These are phyloP conservation scores for Penicillium sp. DNA, from an alignment of 2,329 filamentous ascomycete genomes.

Conservation along the genomic window DNA sequence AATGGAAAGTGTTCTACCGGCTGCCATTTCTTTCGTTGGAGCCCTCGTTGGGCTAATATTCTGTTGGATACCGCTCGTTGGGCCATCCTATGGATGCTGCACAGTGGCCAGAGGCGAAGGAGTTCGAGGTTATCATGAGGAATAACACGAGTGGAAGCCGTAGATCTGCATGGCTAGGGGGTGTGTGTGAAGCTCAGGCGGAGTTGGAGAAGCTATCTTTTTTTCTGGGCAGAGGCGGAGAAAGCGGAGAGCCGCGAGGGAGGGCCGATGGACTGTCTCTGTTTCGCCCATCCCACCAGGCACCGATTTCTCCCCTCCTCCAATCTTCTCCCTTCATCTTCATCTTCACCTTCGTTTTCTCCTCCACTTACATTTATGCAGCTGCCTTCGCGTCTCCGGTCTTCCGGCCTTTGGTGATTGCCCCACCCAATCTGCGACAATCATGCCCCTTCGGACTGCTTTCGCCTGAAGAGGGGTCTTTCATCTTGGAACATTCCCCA, in stretches of 20 bases:
- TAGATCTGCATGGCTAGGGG: background rate
- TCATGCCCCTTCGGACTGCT: constrained; percentile 21
- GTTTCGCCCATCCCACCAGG: constrained; percentile 11
- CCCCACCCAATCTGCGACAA: constrained; percentile 8
- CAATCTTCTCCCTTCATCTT: background rate
- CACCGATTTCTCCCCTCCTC: constrained; percentile 4
- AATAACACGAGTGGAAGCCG: background rate
- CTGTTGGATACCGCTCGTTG: no score
- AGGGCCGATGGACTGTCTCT: background rate
- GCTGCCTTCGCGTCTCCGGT: constrained; percentile 17
- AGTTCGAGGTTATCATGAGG: background rate
- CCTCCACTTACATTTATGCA: constrained; percentile 29
- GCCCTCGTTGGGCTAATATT: no score
- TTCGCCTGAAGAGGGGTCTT: constrained; percentile 18
- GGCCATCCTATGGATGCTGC: no score
- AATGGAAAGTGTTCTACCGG: background rate
- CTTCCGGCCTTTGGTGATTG: constrained; percentile 22
- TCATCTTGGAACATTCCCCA: constrained; percentile 6
- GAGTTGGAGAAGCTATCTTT: constrained; percentile 8
- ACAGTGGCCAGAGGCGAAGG: no score
- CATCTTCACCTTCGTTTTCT: constrained; percentile 6
- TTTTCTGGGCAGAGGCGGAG: constrained; percentile 3
- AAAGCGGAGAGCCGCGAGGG: constrained; percentile 6
- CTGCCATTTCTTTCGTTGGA: no score
- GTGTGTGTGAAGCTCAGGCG: background rate